These are phyloP conservation scores for Aspergillus thermomutatus DNA, from an alignment of 2,329 filamentous ascomycete genomes.

Conservation along the genomic window DNA sequence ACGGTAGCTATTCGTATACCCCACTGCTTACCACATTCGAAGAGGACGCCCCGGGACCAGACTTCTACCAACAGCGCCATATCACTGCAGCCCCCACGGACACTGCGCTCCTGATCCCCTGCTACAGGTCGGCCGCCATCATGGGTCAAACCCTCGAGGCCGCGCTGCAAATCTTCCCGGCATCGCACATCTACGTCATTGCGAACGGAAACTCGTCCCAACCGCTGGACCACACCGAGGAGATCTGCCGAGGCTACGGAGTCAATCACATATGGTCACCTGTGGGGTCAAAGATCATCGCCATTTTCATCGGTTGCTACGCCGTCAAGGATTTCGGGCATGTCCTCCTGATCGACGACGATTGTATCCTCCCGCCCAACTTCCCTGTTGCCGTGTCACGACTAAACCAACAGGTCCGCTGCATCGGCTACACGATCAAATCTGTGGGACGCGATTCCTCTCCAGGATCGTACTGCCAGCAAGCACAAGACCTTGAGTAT, in stretches of 20 bases:
- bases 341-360: constrained; percentile 50
- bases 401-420: constrained; percentile 40
- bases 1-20: constrained; percentile 24
- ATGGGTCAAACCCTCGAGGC: constrained; percentile 44
- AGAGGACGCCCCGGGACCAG: constrained; percentile 24
- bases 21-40: constrained; percentile 34
- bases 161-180: constrained; percentile 46
- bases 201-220: constrained; percentile 49
- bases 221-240: constrained; percentile 48
- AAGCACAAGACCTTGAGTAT: constrained; percentile 53
- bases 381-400: constrained; percentile 48
- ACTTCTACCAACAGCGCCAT: constrained; percentile 11
- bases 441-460: constrained; percentile 36
- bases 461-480: constrained; percentile 40
- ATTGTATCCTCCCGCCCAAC: constrained; percentile 47
- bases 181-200: constrained; percentile 46
- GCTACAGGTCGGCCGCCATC: constrained; percentile 45
- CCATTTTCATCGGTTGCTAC: constrained; percentile 49
- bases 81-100: constrained; percentile 25
- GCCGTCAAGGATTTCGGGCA: constrained; percentile 46
- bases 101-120: constrained; percentile 47
- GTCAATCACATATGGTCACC: constrained; percentile 51
- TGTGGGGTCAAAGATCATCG: constrained; percentile 49
- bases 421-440: constrained; percentile 51
- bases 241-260: constrained; percentile 42